Base-by-base conservation (phyloP, 345 rosid genomes). In the Brassica carinata region DNA sequence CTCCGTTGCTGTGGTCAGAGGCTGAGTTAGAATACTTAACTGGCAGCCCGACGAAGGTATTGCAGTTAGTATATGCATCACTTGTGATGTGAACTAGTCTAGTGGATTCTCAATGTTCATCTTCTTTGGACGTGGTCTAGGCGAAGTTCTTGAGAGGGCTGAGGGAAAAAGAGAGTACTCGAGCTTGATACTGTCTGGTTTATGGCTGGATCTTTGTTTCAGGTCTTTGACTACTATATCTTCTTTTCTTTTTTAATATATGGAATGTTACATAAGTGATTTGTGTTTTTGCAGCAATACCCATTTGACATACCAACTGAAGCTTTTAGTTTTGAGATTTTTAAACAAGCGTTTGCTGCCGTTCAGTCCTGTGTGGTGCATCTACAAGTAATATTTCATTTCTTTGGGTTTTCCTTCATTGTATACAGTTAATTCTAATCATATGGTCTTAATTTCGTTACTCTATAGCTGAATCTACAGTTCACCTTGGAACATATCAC, bases 171-270 rank as follows among this genome's bases (percentile, higher is more conserved):
- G 97, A 86, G 98, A 95, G 80, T 95, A 93, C 67, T 82, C 87
- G 99, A 95, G 88, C 98, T 95, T 17, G 99, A 93, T 84, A 93
- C 98, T 43, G 96, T 95, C 75, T 95, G 98, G 99, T 95, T 95
- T 85, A 95, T 95, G 99, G 98, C 97, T 77, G 99, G 98, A 70
- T 95, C 99, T 73, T 85, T 95, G 78, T 95, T 95, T 91, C 98
- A 93, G 99, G 98, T 93, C 27, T 48, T 71, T 70, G 34, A 48
- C 17, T 36, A 71, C 18, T 66, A 7, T 57, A 18, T 81, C 14
- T 67, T 79, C n/a, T 75, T 7, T 8, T 19, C 34, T 51, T 7
- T n/a, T n/a, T n/a, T n/a, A n/a, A n/a, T 33, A 23, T 4, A 33
- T 63, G 2, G 27, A 29, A 5, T 1, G 3, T 77, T 72, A 77